Evolutionary conservation across 2,329 filamentous ascomycete species (phyloP).

Genomic region (Ophiostoma angusticollis): DNA sequence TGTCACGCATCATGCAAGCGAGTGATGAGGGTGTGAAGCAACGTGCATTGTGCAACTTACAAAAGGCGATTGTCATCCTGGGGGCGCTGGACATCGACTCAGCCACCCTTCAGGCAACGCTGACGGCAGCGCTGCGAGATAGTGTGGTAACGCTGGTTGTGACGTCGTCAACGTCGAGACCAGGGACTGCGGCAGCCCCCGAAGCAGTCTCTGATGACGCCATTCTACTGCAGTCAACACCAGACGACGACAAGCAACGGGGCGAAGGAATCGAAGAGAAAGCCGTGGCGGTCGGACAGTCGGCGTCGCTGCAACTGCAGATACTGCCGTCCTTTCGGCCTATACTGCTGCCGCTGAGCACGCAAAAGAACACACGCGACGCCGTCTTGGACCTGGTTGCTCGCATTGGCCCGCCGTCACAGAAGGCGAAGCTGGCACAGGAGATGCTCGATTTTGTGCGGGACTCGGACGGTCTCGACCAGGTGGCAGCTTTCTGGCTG

Average conservation of each 20-base stretch:
- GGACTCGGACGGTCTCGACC: slow-evolving; percentile 41
- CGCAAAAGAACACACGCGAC: slow-evolving; percentile 48
- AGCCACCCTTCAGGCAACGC: slow-evolving; percentile 50
- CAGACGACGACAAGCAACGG: no score
- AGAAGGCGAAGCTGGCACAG: slow-evolving; percentile 46
- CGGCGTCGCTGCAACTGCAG: slow-evolving; percentile 7
- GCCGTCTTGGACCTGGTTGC: slow-evolving; percentile 46
- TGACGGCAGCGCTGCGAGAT: slow-evolving; percentile 60
- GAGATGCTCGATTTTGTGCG: slow-evolving; percentile 53
- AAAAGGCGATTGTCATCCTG: slow-evolving; percentile 56
- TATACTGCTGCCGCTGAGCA: slow-evolving; percentile 50
- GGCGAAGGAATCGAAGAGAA: neutral
- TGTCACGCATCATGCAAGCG: slow-evolving; percentile 72
- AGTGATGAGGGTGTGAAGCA: slow-evolving; percentile 70
- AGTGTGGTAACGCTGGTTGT: slow-evolving; percentile 43
- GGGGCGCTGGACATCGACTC: slow-evolving; percentile 51
- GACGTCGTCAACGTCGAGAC: slow-evolving; percentile 22
- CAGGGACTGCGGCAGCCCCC: slow-evolving; percentile 15
- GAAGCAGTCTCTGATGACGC: slow-evolving; percentile 19
- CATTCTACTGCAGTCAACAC: neutral
- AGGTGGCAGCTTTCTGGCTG: slow-evolving; percentile 68
- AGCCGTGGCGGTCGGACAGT: neutral
- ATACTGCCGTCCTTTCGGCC: slow-evolving; percentile 36
- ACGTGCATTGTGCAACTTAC: slow-evolving; percentile 61
- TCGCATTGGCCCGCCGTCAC: slow-evolving; percentile 42